Evolutionary conservation across 176 grass and related monocot species (phyloP).

Genomic region (Stipa capillata): DNA sequence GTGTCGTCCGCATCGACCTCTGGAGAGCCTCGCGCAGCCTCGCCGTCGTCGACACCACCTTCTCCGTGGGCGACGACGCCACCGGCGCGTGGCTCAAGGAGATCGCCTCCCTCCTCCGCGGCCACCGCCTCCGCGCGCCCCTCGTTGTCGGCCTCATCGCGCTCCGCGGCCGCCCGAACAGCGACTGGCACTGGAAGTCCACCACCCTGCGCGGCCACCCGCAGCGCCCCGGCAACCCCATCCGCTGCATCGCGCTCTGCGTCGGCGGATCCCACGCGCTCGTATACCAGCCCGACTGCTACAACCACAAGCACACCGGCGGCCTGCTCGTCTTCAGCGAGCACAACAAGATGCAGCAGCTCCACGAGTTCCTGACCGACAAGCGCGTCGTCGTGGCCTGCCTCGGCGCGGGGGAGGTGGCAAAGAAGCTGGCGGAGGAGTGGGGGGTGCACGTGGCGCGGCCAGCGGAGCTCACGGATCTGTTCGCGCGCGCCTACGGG

Average conservation of each 20-base stretch:
- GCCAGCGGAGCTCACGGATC: background rate
- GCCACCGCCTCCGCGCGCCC: background rate
- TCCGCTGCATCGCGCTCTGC: slow-evolving; percentile 7
- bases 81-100: background rate
- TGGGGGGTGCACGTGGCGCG: slow-evolving; percentile 8
- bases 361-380: background rate
- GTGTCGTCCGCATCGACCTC: background rate
- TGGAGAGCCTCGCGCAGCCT: background rate
- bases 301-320: background rate
- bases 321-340: background rate
- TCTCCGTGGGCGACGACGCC: background rate
- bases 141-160: slow-evolving; percentile 14
- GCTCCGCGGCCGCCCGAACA: background rate
- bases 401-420: background rate
- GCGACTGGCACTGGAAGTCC: background rate
- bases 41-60: background rate
- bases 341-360: background rate
- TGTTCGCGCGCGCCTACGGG: slow-evolving; percentile 19
- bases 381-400: background rate
- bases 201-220: background rate
- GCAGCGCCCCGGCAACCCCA: background rate
- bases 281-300: background rate
- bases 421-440: background rate
- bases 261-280: background rate
- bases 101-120: background rate